Percentiles rank a stretch among this genome's conserved stretches.
phyloP scores from a whole-genome alignment of 1,284 basidiomycete genomes.

The Paramarasmius palmivorus region DNA sequence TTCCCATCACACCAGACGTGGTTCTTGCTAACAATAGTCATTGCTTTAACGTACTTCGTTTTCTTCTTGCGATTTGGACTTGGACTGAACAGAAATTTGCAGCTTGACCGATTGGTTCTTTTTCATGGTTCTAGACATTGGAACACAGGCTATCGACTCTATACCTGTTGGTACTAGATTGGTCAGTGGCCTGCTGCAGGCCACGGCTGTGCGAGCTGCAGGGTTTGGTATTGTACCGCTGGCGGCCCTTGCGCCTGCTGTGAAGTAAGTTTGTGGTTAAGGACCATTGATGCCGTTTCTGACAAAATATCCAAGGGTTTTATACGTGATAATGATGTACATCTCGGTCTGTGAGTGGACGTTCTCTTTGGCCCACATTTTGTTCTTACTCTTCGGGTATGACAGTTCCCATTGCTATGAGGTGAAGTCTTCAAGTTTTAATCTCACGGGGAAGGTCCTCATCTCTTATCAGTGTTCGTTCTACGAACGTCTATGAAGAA shows the following conservation, averaged over 20 bases:
- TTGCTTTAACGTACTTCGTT: conserved; percentile 66
- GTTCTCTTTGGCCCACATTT: conserved; percentile 2
- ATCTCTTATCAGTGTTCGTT: conserved; percentile 70
- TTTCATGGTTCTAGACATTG: conserved; percentile 88
- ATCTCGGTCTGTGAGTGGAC: conserved; percentile 66
- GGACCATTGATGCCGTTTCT: not conserved
- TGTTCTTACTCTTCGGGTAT: conserved; percentile 9
- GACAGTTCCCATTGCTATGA: conserved; percentile 72
- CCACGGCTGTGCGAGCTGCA: conserved; percentile 82
- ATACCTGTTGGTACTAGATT: conserved; percentile 75
- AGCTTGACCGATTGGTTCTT: conserved; percentile 86
- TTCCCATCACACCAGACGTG: conserved; percentile 97
- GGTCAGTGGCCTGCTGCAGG: conserved; percentile 69
- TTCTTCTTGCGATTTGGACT: no score
- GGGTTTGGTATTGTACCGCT: conserved; percentile 83
- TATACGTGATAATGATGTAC: conserved; percentile 92
- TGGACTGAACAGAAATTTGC: conserved; percentile 1
- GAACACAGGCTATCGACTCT: conserved; percentile 68
- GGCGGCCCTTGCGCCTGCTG: conserved; percentile 75
- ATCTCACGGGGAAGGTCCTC: no score
- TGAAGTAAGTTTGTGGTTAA: conserved; percentile 59
- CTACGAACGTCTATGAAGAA: conserved; percentile 99
- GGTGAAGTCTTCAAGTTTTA: no score
- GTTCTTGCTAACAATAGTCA: conserved; percentile 76
- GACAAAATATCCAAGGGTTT: conserved; percentile 49